Percentiles rank a stretch among this genome's conserved stretches.
Evolutionary conservation across 2,329 filamentous ascomycete genomes (phyloP).

Genomic region (Neocatenulostroma microsporum): DNA sequence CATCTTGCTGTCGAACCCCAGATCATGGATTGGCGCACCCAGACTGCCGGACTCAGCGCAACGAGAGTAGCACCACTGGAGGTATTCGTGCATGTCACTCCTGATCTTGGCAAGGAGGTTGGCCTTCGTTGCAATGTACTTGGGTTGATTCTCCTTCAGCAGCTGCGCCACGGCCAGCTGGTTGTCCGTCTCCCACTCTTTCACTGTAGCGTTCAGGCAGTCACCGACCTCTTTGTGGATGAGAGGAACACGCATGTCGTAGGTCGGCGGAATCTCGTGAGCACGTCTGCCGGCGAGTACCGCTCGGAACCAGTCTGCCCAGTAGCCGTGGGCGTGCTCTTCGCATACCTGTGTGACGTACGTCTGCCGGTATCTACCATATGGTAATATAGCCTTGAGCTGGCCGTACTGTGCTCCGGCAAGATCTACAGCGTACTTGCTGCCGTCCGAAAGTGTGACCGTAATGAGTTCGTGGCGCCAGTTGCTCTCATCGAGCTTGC

Average conservation of each 20-base stretch:
- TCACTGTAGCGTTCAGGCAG: neutral
- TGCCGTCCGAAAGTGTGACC: conserved; percentile 6
- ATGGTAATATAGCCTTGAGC: conserved; percentile 6
- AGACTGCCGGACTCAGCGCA: too few species aligned
- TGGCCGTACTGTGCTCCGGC: conserved; percentile 15
- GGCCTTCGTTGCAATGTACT: too few species aligned
- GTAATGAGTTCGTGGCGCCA: conserved; percentile 8
- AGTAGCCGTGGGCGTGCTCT: neutral
- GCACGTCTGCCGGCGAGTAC: too few species aligned
- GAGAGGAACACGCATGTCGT: neutral
- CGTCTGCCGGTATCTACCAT: conserved; percentile 1
- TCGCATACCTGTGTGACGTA: too few species aligned
- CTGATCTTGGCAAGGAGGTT: too few species aligned
- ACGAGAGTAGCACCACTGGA: too few species aligned
- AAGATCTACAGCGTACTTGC: conserved; percentile 11
- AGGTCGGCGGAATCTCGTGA: neutral
- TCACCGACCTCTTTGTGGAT: neutral
- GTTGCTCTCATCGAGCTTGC: neutral
- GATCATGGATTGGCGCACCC: too few species aligned
- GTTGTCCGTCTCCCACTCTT: neutral
- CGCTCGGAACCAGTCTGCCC: neutral
- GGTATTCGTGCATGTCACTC: too few species aligned
- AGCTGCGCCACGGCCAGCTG: neutral
- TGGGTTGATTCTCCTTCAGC: neutral
- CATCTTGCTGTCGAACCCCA: too few species aligned